Evolutionary conservation across 345 rosid genomes (phyloP).

Genomic region (Brassica nigra): DNA sequence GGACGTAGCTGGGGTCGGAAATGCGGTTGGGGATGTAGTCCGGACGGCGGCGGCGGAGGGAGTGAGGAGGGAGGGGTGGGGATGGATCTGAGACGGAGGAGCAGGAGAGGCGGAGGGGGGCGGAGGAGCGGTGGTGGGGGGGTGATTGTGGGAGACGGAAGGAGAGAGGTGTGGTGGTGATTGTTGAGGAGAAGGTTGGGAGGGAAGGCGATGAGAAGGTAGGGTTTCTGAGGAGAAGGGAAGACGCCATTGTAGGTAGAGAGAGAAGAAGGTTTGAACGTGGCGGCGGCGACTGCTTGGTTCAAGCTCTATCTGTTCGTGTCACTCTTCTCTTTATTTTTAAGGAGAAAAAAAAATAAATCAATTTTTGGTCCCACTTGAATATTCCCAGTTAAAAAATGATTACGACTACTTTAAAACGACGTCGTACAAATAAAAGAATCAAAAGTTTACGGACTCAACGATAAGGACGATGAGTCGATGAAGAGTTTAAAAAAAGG

Average conservation of each 20-base stretch:
- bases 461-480: too few relatives aligned
- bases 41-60: constrained; percentile 49
- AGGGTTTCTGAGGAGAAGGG: constrained; percentile 32
- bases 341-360: too few relatives aligned
- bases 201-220: constrained; percentile 24
- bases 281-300: constrained; percentile 20
- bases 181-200: constrained; percentile 14
- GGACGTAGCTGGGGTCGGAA: constrained; percentile 72
- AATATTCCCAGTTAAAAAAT: not conserved
- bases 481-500: too few relatives aligned
- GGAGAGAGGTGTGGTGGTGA: constrained; percentile 17
- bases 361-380: constrained; percentile 2
- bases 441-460: too few relatives aligned
- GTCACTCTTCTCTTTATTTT: constrained; percentile 15
- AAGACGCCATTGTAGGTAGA: constrained; percentile 35
- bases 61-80: not conserved
- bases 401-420: not conserved
- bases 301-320: constrained; percentile 17
- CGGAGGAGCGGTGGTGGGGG: constrained; percentile 5
- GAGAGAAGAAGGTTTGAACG: constrained; percentile 17
- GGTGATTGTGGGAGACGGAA: constrained; percentile 15
- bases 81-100: constrained; percentile 39
- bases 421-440: not conserved
- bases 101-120: constrained; percentile 30
- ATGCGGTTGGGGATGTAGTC: constrained; percentile 72